phyloP scores from a whole-genome alignment of 1,139 yeast species.

The Lodderomyces theae region DNA sequence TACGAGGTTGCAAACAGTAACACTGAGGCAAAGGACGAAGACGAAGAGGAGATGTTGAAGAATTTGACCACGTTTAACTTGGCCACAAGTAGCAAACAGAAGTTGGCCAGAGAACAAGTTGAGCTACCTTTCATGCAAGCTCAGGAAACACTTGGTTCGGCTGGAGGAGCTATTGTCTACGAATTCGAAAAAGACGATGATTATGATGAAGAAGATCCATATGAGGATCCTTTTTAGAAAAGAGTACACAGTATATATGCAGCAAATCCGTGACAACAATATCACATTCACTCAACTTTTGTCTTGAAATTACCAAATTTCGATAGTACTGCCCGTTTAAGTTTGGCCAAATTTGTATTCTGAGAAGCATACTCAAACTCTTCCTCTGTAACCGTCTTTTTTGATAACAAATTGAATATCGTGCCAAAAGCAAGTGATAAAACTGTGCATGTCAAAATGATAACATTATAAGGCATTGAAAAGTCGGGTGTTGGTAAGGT shows the following conservation, averaged over 20 bases:
- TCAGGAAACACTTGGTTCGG: slow-evolving; percentile 69
- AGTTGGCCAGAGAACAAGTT: slow-evolving; percentile 75
- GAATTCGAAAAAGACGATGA: slow-evolving; percentile 85
- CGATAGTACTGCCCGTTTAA: slow-evolving; percentile 14
- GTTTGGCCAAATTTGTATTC: slow-evolving; percentile 22
- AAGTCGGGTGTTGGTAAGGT: slow-evolving; percentile 97
- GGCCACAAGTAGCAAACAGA: slow-evolving; percentile 71
- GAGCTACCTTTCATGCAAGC: slow-evolving; percentile 89
- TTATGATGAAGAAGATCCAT: slow-evolving; percentile 96
- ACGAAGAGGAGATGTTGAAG: slow-evolving; percentile 49
- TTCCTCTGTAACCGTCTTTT: slow-evolving; percentile 72
- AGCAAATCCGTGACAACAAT: not conserved
- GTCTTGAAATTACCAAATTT: slow-evolving; percentile 5
- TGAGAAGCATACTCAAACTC: slow-evolving; percentile 54
- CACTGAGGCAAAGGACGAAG: slow-evolving; percentile 23
- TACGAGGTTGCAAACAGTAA: slow-evolving; percentile 38
- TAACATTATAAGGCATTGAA: slow-evolving; percentile 98
- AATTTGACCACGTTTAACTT: slow-evolving; percentile 86
- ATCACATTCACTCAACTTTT: not conserved
- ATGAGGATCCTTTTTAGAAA: slow-evolving; percentile 81
- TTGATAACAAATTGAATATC: slow-evolving; percentile 71
- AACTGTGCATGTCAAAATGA: slow-evolving; percentile 88
- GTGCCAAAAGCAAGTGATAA: slow-evolving; percentile 93
- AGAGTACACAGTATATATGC: not conserved
- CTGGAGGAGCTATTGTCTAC: slow-evolving; percentile 86